Base-by-base conservation (phyloP, 306 rosid genomes). In the Canavalia gladiata region DNA sequence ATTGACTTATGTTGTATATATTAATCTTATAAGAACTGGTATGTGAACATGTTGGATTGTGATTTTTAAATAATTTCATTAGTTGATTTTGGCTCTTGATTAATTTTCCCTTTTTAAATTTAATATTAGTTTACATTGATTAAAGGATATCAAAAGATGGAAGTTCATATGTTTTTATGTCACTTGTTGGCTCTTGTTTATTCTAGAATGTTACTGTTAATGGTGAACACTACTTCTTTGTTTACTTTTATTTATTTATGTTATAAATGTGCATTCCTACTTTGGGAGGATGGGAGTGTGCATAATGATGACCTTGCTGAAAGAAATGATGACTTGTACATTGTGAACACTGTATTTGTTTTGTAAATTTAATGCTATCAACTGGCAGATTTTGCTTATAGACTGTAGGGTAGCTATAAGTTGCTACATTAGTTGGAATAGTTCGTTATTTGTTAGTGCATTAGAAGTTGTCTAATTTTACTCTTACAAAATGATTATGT, bases 101-200 rank as follows among this genome's bases (percentile, higher is more conserved):
- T 7, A 34, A 13, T 35, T 51, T 31, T 30, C 37, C 29, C 0
- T 18, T 41, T 55, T 7, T 1, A n/a, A 50, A 52, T 9, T 39
- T 31, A 13, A 43, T 58, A 11, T 1, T 42, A 30, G 31, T 1
- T 59, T 59, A 13, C 10, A 47, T 34, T 46, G 7, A 59, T 45
- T 47, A 60, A 60, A 76, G 43, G 47, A 12, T 60, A 75, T 41
- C 45, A 12, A 60, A 75, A 59, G 70, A 46, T 75, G 59, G 59
- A 59, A 47, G 18, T 45, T 31, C 34, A 9, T 35, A 49, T 47
- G 8, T 10, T 33, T 25, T 64, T 28, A 35, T 64, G 41, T 7
- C 7, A 9, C 41, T 42, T 46, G 4, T 31, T 60, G 5, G 5
- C 6, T 45, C 46, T 8, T 46, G 30, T 46, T 59, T 46, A 5